Conservation (phyloP, 2,329 filamentous ascomycete species). For the Xylaria sp. region DNA sequence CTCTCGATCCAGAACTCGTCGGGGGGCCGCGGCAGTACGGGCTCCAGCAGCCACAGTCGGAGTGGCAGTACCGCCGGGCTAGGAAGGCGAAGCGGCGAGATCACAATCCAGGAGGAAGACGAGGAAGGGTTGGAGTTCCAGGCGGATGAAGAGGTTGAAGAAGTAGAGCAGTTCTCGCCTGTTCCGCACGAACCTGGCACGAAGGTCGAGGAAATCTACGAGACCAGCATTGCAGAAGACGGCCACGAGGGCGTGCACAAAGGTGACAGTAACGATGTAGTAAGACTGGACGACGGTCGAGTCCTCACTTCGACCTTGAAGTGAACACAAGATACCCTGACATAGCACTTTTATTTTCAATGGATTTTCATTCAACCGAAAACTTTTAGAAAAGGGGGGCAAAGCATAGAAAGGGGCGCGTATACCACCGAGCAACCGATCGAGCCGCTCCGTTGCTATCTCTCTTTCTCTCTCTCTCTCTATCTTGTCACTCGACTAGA, state of each 20-base stretch:
- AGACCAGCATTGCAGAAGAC: conserved; percentile 26
- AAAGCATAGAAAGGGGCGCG: neutral
- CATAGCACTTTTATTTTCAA: conserved; percentile 13
- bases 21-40: conserved; percentile 30
- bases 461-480: neutral
- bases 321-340: conserved; percentile 19
- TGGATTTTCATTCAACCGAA: neutral
- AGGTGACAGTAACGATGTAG: neutral
- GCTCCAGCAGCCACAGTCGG: conserved; percentile 39
- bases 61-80: conserved; percentile 58
- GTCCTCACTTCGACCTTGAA: neutral
- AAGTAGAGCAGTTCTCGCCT: conserved; percentile 34
- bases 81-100: conserved; percentile 66
- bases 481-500: neutral
- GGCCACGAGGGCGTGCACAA: conserved; percentile 12
- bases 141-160: conserved; percentile 30
- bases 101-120: conserved; percentile 64
- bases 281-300: conserved; percentile 1
- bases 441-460: neutral
- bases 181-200: conserved; percentile 29
- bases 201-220: conserved; percentile 33
- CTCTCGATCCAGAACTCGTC: conserved; percentile 47
- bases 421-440: neutral
- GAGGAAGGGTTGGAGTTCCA: conserved; percentile 41
- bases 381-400: neutral